Evolutionary conservation across 257 asterid genomes (phyloP), one percentile per base, ranked within the genome.

Genomic region (Petunia axillaris): DNA sequence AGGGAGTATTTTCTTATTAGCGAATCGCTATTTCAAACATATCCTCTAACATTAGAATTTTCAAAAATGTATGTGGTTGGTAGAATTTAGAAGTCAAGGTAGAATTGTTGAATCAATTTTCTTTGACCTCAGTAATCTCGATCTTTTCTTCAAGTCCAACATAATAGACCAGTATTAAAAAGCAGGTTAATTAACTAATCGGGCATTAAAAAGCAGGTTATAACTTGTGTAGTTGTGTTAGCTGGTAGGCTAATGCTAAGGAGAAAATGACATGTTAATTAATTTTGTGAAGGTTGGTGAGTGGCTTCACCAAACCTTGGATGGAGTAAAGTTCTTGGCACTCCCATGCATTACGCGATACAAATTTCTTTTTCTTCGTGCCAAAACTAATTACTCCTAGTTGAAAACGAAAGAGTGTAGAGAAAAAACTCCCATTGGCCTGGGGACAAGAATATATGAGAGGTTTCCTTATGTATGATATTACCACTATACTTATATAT

Each of bases 241-340:
- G 76, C n/a, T 44, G 4, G 16, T n/a, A 44, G 76, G 58, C 0
- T 68, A 68, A 68, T 25, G 4, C 38, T 1, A n/a, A 1, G 2
- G 40, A 44, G 76, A 68, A 68, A 44, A 68, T 68, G 76, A 16
- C 76, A 44, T 36, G 4, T 44, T 37, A 40, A 44, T 5, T 59
- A 70, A 46, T 58, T 70, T 70, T 70, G 59, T 70, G 77, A 70
- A 46, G 16, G 77, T 70, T 70, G 41, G 76, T 44, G 76, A 48
- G 41, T 70, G 58, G 41, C 58, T 70, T 70, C 59, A 70, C 59
- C 76, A 70, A 44, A 70, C 57, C 57, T 68, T 43, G 9, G 13
- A 8, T 48, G 54, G 54, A 48, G 9, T 48, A 48, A 48, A 48
- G 7, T 50, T 50, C 54, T 48, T 8, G 54, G 11, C 8, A 7